Evolutionary conservation across 2,329 filamentous ascomycete species (phyloP), one percentile per base, ranked within the genome.

Genomic region (Aspergillus niger): DNA sequence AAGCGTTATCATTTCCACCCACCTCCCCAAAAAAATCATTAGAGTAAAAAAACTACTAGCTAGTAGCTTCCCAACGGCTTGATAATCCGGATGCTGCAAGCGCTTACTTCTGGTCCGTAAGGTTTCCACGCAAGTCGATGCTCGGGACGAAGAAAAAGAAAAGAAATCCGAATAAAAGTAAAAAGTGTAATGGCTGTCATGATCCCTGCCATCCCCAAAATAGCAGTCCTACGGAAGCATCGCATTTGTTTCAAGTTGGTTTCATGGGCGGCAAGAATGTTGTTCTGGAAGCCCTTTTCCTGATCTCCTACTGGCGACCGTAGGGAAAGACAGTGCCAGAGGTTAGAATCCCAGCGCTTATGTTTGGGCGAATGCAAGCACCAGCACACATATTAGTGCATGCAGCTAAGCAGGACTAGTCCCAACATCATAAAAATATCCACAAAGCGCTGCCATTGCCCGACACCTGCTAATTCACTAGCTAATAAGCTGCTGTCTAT

Each of bases 261-360:
- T 59, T 62, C 59, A 62, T 43, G 49, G 30, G 24, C 57, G 55
- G 39, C 47, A 58, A 48, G 36, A 2, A 8, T 54, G 38, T 17
- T 30, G 50, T 61, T 63, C 59, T 58, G 47, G 53, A 64, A 60
- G 38, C 57, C 59, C 48, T 58, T 48, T 57, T 48, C 26, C 24
- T 26, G 22, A n/a, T 36, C 11, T 59, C 55, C 55, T 52, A 63
- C 57, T 61, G 58, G 58, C 32, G 32, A 51, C 20, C 30, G 32
- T 11, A 11, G 38, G 20, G 8, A 24, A 52, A 10, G 28, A 30
- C 28, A 54, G 39, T 26, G 32, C 32, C 49, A 49, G 48, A 47
- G 55, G 48, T 57, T 36, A 57, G 47, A 38, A 55, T 47, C 53
- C 53, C 55, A 57, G 44, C 47, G 55, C 55, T 50, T 57, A 24